Evolutionary conservation across 176 grass and related monocot genomes (phyloP).

Genomic region (Triticum turgidum): DNA sequence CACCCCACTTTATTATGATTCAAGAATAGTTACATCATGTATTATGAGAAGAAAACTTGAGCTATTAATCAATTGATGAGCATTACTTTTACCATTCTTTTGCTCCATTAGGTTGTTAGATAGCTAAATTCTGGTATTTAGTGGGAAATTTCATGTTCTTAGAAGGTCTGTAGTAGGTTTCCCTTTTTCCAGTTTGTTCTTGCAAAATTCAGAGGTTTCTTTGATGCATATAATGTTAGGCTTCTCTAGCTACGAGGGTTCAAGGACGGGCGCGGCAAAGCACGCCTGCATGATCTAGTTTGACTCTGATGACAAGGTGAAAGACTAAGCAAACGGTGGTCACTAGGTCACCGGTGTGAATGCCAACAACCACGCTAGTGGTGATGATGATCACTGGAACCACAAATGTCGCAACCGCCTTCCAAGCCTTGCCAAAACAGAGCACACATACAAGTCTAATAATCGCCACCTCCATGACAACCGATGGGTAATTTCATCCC

Average conservation of each 20-base stretch:
- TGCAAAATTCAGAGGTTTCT: not conserved
- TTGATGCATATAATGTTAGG: not conserved
- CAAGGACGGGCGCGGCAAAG: not conserved
- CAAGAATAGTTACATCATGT: too few relatives aligned
- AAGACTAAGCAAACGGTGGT: constrained; percentile 8
- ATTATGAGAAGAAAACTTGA: too few relatives aligned
- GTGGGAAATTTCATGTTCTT: not conserved
- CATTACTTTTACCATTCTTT: not conserved
- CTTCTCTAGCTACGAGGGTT: not conserved
- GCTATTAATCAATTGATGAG: too few relatives aligned
- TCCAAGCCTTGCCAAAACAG: not conserved
- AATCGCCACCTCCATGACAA: not conserved
- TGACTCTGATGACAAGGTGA: constrained; percentile 49
- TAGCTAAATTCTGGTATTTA: not conserved
- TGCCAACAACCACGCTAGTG: not conserved
- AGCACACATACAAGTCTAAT: not conserved
- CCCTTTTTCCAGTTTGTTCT: not conserved
- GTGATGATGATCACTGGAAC: not conserved
- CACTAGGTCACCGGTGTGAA: not conserved
- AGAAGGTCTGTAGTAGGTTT: not conserved
- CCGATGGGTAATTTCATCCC: not conserved
- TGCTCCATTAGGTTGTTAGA: not conserved
- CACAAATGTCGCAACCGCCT: not conserved
- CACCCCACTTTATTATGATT: too few relatives aligned
- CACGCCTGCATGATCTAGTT: too few relatives aligned